A percentile compares a stretch with the other conserved stretches of the same genome.
Conservation (phyloP, 306 rosid genomes). For the Acacia acuminata region DNA sequence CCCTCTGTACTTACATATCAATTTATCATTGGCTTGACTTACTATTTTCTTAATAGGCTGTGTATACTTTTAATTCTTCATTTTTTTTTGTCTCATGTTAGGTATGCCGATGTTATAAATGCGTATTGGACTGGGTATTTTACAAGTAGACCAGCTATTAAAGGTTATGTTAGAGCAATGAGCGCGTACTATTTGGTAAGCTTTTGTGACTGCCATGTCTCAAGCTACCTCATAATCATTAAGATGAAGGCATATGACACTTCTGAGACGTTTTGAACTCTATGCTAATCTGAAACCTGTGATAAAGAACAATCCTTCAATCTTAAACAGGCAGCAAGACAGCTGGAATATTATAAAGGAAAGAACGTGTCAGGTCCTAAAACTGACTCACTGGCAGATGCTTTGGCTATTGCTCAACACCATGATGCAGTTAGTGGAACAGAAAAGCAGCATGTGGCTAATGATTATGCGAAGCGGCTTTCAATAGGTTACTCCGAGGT, state of each 20-base stretch:
- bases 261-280: not conserved
- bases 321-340: conserved; percentile 77
- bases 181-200: conserved; percentile 79
- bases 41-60: not conserved
- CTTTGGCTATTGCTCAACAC: conserved; percentile 87
- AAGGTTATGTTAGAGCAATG: conserved; percentile 72
- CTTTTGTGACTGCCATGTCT: conserved; percentile 18
- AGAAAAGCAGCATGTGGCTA: conserved; percentile 73
- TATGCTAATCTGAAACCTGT: conserved; percentile 14
- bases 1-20: not conserved
- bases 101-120: conserved; percentile 76
- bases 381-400: conserved; percentile 76
- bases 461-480: conserved; percentile 85
- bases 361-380: conserved; percentile 60
- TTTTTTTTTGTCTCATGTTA: conserved; percentile 37
- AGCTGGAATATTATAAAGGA: conserved; percentile 76
- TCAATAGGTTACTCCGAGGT: conserved; percentile 79
- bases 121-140: conserved; percentile 98
- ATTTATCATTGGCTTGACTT: not conserved
- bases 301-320: conserved; percentile 22
- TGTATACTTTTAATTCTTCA: not conserved
- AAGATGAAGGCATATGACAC: not conserved
- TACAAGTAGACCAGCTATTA: conserved; percentile 84
- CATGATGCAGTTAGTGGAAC: conserved; percentile 94
- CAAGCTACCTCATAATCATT: conserved; percentile 20